Conservation (phyloP, 495 filamentous ascomycete species). For the Penicillium samsonianum region DNA sequence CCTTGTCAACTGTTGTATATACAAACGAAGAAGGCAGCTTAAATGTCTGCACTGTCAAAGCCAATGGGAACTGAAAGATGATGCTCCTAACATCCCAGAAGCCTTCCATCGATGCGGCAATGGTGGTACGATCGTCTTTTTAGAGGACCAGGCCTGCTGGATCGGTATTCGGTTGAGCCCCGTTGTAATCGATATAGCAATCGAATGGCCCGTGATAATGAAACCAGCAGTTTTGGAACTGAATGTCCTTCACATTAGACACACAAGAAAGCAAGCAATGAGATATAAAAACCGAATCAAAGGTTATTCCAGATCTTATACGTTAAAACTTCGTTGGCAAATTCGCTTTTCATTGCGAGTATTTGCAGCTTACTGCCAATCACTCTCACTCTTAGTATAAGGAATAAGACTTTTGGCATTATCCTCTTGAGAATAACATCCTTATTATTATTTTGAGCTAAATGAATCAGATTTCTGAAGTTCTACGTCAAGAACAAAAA, state of each 20-base stretch:
- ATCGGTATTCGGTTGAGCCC: conserved; percentile 53
- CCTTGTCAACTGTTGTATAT: not conserved
- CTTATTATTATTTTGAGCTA: too few species aligned
- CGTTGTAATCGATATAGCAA: conserved; percentile 43
- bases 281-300: too few species aligned
- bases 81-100: conserved; percentile 51
- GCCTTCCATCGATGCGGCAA: conserved; percentile 53
- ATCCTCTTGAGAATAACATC: conserved; percentile 30
- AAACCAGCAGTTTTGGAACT: conserved; percentile 37
- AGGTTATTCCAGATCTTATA: too few species aligned
- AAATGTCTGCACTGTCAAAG: conserved; percentile 33
- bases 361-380: too few species aligned
- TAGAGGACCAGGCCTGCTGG: conserved; percentile 50
- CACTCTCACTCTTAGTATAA: too few species aligned
- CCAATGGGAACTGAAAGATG: conserved; percentile 37
- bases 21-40: conserved; percentile 5
- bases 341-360: too few species aligned
- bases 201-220: conserved; percentile 49
- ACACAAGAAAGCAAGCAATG: too few species aligned
- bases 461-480: too few species aligned
- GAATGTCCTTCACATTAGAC: too few species aligned
- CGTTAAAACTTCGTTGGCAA: too few species aligned
- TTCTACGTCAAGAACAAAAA: too few species aligned
- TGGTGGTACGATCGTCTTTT: conserved; percentile 55
- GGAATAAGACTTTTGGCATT: too few species aligned